Base-by-base conservation (phyloP, 2,329 filamentous ascomycete species). In the Ophiognomonia clavigignenti-juglandacearum region DNA sequence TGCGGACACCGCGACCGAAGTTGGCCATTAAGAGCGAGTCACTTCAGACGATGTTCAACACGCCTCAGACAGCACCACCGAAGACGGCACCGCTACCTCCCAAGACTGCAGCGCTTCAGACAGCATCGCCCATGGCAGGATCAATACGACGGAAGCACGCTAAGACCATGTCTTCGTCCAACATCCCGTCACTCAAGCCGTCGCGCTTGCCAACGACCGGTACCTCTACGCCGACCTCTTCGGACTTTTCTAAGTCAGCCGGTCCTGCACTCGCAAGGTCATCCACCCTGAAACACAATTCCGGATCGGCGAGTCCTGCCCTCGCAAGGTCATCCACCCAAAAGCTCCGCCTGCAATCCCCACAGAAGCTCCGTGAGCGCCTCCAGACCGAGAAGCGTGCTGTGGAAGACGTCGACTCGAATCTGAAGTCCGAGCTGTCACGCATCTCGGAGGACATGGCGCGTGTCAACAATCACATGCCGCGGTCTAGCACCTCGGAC, bases 381-480 rank as follows among this genome's bases (percentile, higher is more conserved):
- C 74, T 96, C 1, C 85, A 92, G 57, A 83, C 80, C 39, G 90
- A 96, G 63, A 89, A 90, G 64, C 82, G 79, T 46, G 78, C 83
- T 0, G 80, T 91, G 14, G 80, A 82, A 5, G 80, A 83, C 8
- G 82, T 84, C 0, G 87, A 91, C 52, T 74, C 77, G 3, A 77
- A 77, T 4, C 67, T 96, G 13, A 81, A 85, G 62, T 79, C 81
- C 4, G 91, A 96, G 61, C 72, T 96, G 8, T 80, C 80, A 42
- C 85, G 85, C 54, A 92, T 96, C 57, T 80, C 86, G 1, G 82
- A 88, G 48, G 90, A 96, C 62, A 80, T 96, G 69, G 82, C 82
- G 18, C 72, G 73, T 31, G 66, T 81, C 34, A 75, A 74, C 59
- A 65, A 65, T 44, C 61, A 57, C 20, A 64, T 64, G 46, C 62